A percentile compares a stretch with the other conserved stretches of the same genome.
These are phyloP conservation scores for Erysimum cheiri DNA, from an alignment of 441 rosid genomes.

Conservation along the genomic window DNA sequence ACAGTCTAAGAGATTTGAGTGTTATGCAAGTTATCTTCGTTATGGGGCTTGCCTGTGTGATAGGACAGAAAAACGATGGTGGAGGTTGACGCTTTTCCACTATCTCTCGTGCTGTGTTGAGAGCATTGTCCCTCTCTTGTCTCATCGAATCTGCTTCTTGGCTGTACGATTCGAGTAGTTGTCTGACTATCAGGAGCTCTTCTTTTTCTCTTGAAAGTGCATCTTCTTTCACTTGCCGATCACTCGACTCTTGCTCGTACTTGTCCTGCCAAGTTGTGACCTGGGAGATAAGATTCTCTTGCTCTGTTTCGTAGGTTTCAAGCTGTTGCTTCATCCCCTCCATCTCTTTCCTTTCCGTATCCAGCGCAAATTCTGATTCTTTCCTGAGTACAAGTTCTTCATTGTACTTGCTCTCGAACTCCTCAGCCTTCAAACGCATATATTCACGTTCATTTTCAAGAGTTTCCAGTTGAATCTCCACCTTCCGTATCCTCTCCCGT, in stretches of 20 bases:
- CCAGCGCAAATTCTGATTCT: constrained; percentile 2
- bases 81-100: constrained; percentile 65
- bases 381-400: constrained; percentile 24
- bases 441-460: background rate
- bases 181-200: constrained; percentile 27
- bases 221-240: constrained; percentile 36
- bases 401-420: constrained; percentile 23
- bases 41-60: constrained; percentile 60
- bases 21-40: constrained; percentile 10
- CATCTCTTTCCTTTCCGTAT: constrained; percentile 6
- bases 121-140: constrained; percentile 74
- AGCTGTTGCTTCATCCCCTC: background rate
- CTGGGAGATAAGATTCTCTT: constrained; percentile 27
- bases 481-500: background rate
- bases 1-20: constrained; percentile 22
- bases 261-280: constrained; percentile 28
- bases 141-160: constrained; percentile 40
- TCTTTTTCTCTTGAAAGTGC: background rate
- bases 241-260: constrained; percentile 17
- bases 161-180: constrained; percentile 19
- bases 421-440: constrained; percentile 16
- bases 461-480: constrained; percentile 5
- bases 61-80: constrained; percentile 73
- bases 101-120: constrained; percentile 73
- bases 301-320: constrained; percentile 12